phyloP scores from a whole-genome alignment of 352 stramenopile genomes.

The Phytophthora colocasiae region DNA sequence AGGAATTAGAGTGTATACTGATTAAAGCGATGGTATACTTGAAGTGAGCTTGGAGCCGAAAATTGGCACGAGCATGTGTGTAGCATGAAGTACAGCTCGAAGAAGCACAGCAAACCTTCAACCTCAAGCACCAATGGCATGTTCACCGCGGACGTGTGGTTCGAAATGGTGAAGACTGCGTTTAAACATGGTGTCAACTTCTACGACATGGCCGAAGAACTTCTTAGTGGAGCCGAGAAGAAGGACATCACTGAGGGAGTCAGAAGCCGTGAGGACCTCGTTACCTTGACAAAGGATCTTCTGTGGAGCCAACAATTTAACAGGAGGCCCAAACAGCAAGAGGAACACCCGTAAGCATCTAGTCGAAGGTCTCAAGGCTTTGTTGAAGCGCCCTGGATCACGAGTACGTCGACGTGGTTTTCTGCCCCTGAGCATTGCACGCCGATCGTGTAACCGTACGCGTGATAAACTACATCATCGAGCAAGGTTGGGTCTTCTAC shows the following conservation, averaged over 20 bases:
- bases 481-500: too few relatives aligned
- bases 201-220: neutral
- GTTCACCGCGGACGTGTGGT: neutral
- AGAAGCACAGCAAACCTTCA: too few relatives aligned
- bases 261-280: neutral
- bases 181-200: neutral
- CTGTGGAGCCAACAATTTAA: neutral
- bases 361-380: slow-evolving; percentile 14
- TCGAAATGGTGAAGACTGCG: neutral
- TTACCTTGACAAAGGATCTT: neutral
- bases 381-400: slow-evolving; percentile 31
- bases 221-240: slow-evolving; percentile 2
- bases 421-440: too few relatives aligned
- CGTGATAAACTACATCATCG: too few relatives aligned
- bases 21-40: too few relatives aligned
- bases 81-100: too few relatives aligned
- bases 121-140: too few relatives aligned
- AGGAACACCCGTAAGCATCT: neutral
- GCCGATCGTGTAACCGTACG: too few relatives aligned
- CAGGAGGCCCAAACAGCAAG: neutral
- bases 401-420: too few relatives aligned
- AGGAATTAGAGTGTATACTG: neutral
- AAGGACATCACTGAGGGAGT: neutral
- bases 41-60: too few relatives aligned
- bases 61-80: too few relatives aligned